A percentile compares a stretch with the other conserved stretches of the same genome.
phyloP scores from a whole-genome alignment of 768 basidiomycete genomes.

The Termitomyces sp. region DNA sequence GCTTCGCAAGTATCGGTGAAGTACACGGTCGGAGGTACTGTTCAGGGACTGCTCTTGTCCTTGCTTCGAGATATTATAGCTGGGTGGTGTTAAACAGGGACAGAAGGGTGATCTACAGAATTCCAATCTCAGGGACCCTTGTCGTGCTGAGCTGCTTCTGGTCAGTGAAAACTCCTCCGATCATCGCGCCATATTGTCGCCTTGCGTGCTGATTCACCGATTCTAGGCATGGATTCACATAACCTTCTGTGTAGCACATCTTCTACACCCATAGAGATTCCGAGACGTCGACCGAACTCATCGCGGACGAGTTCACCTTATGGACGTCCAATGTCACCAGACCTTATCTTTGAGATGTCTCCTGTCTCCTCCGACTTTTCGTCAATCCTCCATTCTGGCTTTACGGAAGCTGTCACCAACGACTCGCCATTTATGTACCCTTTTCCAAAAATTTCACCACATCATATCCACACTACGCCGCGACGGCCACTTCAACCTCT shows the following conservation, averaged over 20 bases:
- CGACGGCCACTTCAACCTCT: slow-evolving; percentile 8
- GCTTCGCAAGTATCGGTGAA: background rate
- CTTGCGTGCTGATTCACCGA: background rate
- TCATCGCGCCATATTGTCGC: slow-evolving; percentile 4
- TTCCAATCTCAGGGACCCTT: slow-evolving; percentile 1
- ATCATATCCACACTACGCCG: slow-evolving; percentile 7
- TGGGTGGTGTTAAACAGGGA: background rate
- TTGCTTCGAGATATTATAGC: background rate
- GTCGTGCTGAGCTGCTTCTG: background rate
- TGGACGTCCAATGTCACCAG: slow-evolving; percentile 34
- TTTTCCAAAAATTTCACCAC: slow-evolving; percentile 29
- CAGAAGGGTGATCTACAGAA: background rate
- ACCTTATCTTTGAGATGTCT: slow-evolving; percentile 55
- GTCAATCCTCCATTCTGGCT: slow-evolving; percentile 15
- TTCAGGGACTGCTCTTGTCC: background rate
- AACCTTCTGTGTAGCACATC: slow-evolving; percentile 18
- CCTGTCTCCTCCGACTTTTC: slow-evolving; percentile 31
- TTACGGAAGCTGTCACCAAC: slow-evolving; percentile 17
- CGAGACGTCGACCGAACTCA: slow-evolving; percentile 25
- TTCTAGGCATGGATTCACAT: slow-evolving; percentile 12
- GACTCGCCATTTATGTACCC: slow-evolving; percentile 41
- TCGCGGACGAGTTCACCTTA: slow-evolving; percentile 23
- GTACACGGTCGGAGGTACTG: background rate
- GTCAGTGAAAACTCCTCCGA: slow-evolving; percentile 11
- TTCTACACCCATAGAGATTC: slow-evolving; percentile 46